Percentiles rank a stretch among this genome's conserved stretches.
These are phyloP conservation scores for Puccinia triticina DNA, from an alignment of 1,284 basidiomycete genomes.

Conservation along the genomic window DNA sequence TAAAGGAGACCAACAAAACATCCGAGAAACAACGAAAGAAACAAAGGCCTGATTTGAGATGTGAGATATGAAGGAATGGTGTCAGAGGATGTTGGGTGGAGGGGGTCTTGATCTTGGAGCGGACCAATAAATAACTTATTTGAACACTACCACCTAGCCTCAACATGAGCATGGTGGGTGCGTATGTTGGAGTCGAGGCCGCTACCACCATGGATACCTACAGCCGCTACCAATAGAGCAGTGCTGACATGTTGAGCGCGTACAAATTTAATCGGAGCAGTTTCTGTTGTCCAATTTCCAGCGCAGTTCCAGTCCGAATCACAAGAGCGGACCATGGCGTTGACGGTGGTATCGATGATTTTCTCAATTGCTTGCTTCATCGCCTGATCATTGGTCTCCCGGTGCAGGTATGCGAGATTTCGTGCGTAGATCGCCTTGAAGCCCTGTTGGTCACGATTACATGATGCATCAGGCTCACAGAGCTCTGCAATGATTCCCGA, in stretches of 20 bases:
- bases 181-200: neutral
- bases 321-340: slow-evolving; percentile 44
- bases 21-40: too few species aligned
- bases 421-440: slow-evolving; percentile 50
- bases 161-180: neutral
- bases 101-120: too few species aligned
- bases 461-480: slow-evolving; percentile 34
- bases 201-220: slow-evolving; percentile 26
- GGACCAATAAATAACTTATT: too few species aligned
- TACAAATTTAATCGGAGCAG: slow-evolving; percentile 23
- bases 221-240: slow-evolving; percentile 43
- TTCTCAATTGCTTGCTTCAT: slow-evolving; percentile 36
- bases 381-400: neutral
- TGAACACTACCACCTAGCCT: too few species aligned
- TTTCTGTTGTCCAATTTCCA: slow-evolving; percentile 43
- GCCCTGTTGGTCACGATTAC: slow-evolving; percentile 50
- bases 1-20: too few species aligned
- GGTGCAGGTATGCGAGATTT: slow-evolving; percentile 49
- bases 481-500: slow-evolving; percentile 48
- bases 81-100: too few species aligned
- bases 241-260: slow-evolving; percentile 49
- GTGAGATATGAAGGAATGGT: too few species aligned
- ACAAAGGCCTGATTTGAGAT: too few species aligned
- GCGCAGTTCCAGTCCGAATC: slow-evolving; percentile 44
- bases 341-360: slow-evolving; percentile 38